Percentiles rank a stretch among this genome's conserved stretches.
Conservation (phyloP, 495 filamentous ascomycete genomes). For the Neurospora intermedia region DNA sequence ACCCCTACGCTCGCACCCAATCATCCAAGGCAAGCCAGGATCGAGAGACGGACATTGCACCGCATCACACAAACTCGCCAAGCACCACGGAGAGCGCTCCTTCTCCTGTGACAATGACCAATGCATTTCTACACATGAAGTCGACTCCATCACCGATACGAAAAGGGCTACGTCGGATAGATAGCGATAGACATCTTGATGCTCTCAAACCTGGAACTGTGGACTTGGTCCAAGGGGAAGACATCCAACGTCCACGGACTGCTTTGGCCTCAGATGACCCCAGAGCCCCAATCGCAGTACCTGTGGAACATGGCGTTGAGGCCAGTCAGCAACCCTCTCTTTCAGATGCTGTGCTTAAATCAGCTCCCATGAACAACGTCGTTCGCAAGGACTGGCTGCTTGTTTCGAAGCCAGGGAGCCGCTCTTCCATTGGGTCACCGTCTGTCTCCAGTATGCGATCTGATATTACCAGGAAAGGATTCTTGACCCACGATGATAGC, state of each 20-base stretch:
- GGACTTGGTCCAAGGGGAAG: not conserved
- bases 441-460: conserved; percentile 16
- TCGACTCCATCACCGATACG: not conserved
- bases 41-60: not conserved
- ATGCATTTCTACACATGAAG: not conserved
- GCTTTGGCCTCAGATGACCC: not conserved
- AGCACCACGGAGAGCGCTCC: not conserved
- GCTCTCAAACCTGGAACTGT: not conserved
- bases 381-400: not conserved
- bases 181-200: conserved; percentile 11
- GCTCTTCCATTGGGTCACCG: conserved; percentile 4
- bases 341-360: not conserved
- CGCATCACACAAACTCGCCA: not conserved
- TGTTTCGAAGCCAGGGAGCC: not conserved
- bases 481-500: conserved; percentile 7
- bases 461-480: conserved; percentile 1
- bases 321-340: not conserved
- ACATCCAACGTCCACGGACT: not conserved
- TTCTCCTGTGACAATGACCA: not conserved
- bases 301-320: not conserved
- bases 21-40: not conserved
- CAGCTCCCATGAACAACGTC: not conserved
- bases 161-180: conserved; percentile 8
- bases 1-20: not conserved
- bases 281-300: not conserved